Evolutionary conservation across 345 rosid genomes (phyloP).

Genomic region (Brassica nigra): DNA sequence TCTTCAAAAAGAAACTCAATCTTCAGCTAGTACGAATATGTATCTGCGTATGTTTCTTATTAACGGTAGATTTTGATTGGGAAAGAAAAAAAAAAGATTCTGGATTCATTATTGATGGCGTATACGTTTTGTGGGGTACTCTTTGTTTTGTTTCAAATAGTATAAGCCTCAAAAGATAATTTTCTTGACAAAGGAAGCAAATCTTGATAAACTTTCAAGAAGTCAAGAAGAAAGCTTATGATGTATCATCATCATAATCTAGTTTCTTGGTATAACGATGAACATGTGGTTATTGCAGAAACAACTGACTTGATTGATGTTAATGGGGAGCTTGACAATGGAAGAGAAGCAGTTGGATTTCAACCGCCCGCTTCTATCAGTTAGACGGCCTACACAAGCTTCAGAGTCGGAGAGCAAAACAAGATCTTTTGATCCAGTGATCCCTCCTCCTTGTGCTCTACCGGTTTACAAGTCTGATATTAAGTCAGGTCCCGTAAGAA

Average conservation of each 20-base stretch:
- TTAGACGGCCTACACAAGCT: constrained; percentile 54
- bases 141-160: neutral
- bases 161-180: neutral
- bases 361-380: constrained; percentile 73
- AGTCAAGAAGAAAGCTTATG: neutral
- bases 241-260: neutral
- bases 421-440: constrained; percentile 44
- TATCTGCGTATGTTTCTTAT: neutral
- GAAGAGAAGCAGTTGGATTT: constrained; percentile 82
- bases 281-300: constrained; percentile 37
- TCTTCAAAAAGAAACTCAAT: neutral
- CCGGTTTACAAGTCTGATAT: constrained; percentile 74
- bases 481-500: constrained; percentile 84
- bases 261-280: constrained; percentile 2
- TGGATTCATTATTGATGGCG: neutral
- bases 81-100: neutral
- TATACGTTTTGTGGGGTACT: neutral
- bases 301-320: constrained; percentile 29
- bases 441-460: constrained; percentile 56
- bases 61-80: neutral
- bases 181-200: neutral
- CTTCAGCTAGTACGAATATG: neutral
- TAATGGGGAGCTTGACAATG: constrained; percentile 53
- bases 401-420: constrained; percentile 49
- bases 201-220: constrained; percentile 18